Base-by-base conservation (phyloP, 208 protist genomes). In the Trypanosoma melophagium region DNA sequence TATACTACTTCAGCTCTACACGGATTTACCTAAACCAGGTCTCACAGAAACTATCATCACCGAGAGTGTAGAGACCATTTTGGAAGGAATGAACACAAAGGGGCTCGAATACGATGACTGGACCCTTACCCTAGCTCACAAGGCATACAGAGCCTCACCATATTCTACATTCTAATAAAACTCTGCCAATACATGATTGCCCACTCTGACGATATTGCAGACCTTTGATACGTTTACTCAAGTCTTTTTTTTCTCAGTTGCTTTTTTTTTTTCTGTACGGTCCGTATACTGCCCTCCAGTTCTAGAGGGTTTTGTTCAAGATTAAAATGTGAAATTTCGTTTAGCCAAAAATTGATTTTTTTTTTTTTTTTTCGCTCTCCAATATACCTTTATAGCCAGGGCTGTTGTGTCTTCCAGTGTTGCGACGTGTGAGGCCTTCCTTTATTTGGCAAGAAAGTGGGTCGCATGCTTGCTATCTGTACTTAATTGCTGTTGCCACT, bases 151-250 rank as follows among this genome's bases (percentile, higher is more conserved):
- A 52, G 59, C 50, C 51, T 52, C 60, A 17, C 67, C 67, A 14
- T 73, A 54, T 21, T 47, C 58, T 3, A 60, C 41, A 35, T 73
- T 53, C 45, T 45, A 19, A 63, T 0, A 24, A 28, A 25, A 10
- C 14, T 56, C 0, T 21, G 17, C 7, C 3, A 19, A 13, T 24
- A 21, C 1, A 14, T 35, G 2, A 1, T 55, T 55, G 8, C 24
- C n/a, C 2, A 35, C 14, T 88, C 49, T 58, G 65, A 35, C 78
- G 76, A 40, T 83, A 84, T 59, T 70, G 19, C n/a, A 16, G 19
- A 54, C 16, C 21, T 54, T 54, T 55, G 51, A 1, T n/a, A n/a
- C 10, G 2, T 47, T 47, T 8, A n/a, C 16, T 47, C 10, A 2
- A n/a, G 13, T 47, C 51, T 3, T 2, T 55, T 24, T 55, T 55